Base-by-base conservation (phyloP, 2,329 filamentous ascomycete genomes). In the Sporothrix luriei region DNA sequence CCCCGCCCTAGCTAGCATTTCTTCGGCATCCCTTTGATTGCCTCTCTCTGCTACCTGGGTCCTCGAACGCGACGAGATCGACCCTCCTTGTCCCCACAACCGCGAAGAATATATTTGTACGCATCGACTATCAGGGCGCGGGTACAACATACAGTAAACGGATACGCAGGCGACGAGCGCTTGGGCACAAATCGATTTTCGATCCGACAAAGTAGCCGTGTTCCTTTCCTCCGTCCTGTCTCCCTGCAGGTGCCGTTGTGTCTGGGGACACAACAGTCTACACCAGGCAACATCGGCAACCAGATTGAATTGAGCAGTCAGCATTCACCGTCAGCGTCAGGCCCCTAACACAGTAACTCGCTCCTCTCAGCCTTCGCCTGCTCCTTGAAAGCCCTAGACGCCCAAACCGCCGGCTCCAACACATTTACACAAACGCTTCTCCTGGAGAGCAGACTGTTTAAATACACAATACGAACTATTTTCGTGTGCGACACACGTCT, bases 401-500 rank as follows among this genome's bases (percentile, higher is more conserved):
- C 11, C n/a, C 9, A 43, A 49, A 16, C 61, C 61, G 61, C 21
- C 10, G 16, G 24, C 24, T 16, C 61, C 61, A 43, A 64, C 10
- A 64, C 43, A 49, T 14, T 13, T 33, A 14, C 43, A 21, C 57
- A 21, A 62, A 26, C 57, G 7, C 57, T 43, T 66, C 64, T 66
- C 64, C n/a, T 66, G n/a, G 64, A 21, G 49, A 54, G 48, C 52
- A 52, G 9, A 48, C 14, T 43, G 14, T 43, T 16, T 13, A 43
- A 7, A 29, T 54, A 48, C 24, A 48, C 21, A 38, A 43, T 61
- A 46, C 57, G 38, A 61, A 46, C 11, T 11, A 43, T 52, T 66
- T 48, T 24, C 49, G 43, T 14, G 43, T 38, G 51, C 64, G 66
- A 57, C 66, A 59, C 66, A 68, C 59, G 52, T 68, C 66, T 68